These are phyloP conservation scores for Aspergillus sp. DNA, from an alignment of 2,329 filamentous ascomycete genomes.

Conservation along the genomic window DNA sequence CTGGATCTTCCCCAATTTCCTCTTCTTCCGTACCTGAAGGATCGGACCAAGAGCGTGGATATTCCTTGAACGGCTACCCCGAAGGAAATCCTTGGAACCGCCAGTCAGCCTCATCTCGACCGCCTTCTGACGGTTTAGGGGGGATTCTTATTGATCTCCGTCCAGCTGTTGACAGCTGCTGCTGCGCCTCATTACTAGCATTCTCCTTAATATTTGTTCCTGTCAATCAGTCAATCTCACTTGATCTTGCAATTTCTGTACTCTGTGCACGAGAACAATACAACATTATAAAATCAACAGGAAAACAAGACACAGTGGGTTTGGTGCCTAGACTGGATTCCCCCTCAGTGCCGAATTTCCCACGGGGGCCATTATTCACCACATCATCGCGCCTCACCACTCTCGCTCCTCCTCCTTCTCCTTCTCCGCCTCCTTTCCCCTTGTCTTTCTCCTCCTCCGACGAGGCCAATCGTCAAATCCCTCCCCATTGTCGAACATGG, in stretches of 20 bases:
- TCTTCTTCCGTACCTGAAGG: no score
- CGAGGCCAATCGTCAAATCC: not conserved
- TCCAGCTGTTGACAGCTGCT: not conserved
- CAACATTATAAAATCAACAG: no score
- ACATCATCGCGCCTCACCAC: not conserved
- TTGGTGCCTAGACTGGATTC: not conserved
- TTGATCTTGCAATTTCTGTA: no score
- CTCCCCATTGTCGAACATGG: constrained; percentile 25
- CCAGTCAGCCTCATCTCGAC: constrained; percentile 28
- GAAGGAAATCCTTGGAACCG: not conserved
- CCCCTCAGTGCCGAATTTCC: not conserved
- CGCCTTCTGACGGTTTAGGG: constrained; percentile 21
- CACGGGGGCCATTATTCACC: not conserved
- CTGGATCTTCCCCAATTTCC: no score
- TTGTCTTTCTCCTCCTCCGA: not conserved
- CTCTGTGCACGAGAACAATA: no score
- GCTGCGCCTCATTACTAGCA: not conserved
- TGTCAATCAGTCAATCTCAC: not conserved
- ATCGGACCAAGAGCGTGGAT: constrained; percentile 2
- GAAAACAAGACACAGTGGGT: no score
- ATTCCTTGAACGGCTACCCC: not conserved
- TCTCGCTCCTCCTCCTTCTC: not conserved
- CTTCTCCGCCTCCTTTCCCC: constrained; percentile 3
- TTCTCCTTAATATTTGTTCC: no score
- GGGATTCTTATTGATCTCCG: not conserved